phyloP scores from a whole-genome alignment of 768 basidiomycete species.

The Rhizopogon vinicolor region DNA sequence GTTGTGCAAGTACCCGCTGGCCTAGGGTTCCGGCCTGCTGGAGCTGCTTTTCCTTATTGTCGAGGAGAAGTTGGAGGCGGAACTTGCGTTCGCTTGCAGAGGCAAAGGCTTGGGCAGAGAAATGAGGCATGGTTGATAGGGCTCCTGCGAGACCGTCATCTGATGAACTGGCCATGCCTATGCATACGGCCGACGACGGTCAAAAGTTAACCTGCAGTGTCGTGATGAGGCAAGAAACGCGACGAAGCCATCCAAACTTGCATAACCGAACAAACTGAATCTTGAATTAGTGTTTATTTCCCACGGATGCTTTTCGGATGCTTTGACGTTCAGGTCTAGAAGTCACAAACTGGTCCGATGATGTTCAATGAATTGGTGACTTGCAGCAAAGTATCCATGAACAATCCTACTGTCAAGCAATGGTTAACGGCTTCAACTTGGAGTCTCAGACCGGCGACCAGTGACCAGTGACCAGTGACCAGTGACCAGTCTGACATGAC shows the following conservation, averaged over 20 bases:
- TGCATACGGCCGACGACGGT: constrained; percentile 8
- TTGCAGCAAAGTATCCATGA: too few relatives aligned
- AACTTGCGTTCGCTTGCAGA: constrained; percentile 58
- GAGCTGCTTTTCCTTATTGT: constrained; percentile 88
- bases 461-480: too few relatives aligned
- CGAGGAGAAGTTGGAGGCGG: constrained; percentile 67
- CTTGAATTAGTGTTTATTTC: neutral
- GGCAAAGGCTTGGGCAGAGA: constrained; percentile 35
- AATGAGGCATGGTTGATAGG: constrained; percentile 37
- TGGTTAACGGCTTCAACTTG: too few relatives aligned
- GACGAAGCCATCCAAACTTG: neutral
- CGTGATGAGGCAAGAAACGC: constrained; percentile 1
- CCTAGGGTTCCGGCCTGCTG: constrained; percentile 90
- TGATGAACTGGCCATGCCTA: constrained; percentile 38
- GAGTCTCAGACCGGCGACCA: too few relatives aligned
- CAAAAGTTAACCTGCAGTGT: constrained; percentile 8
- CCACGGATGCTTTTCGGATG: neutral
- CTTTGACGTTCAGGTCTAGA: too few relatives aligned
- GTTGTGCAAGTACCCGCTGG: constrained; percentile 89
- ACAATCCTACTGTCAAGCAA: too few relatives aligned
- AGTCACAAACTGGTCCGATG: too few relatives aligned
- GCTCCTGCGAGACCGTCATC: constrained; percentile 29
- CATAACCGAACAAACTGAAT: neutral
- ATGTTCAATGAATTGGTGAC: too few relatives aligned
- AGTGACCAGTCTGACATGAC: neutral